These are phyloP conservation scores for Ceratocystis ficicola DNA, from an alignment of 2,329 filamentous ascomycete genomes.

Conservation along the genomic window DNA sequence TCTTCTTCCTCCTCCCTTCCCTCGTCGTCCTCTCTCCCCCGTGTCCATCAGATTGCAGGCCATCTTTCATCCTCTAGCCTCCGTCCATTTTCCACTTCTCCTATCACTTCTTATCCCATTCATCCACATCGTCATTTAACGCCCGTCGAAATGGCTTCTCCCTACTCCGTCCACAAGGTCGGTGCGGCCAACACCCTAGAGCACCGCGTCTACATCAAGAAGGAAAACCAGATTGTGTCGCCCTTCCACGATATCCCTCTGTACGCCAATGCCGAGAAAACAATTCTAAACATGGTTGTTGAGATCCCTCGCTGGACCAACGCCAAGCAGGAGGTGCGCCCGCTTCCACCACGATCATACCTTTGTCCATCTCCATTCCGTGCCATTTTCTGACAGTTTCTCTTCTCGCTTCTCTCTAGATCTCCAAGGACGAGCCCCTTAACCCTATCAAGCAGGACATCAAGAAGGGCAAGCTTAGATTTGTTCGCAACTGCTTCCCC, in stretches of 20 bases:
- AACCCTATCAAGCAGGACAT: slow-evolving; percentile 99
- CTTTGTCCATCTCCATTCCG: background rate
- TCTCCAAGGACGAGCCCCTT: slow-evolving; percentile 95
- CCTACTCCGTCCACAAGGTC: slow-evolving; percentile 74
- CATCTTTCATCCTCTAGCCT: slow-evolving; percentile 18
- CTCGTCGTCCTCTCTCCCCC: slow-evolving; percentile 18
- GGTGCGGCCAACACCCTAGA: slow-evolving; percentile 85
- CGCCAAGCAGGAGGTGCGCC: slow-evolving; percentile 90
- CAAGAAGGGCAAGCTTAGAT: slow-evolving; percentile 99
- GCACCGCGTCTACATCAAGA: slow-evolving; percentile 95
- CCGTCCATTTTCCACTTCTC: background rate
- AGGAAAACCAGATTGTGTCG: slow-evolving; percentile 86
- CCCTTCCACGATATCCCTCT: slow-evolving; percentile 98
- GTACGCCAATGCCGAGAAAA: slow-evolving; percentile 93
- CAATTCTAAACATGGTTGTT: slow-evolving; percentile 96
- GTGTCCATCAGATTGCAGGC: slow-evolving; percentile 22
- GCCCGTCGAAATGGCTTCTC: slow-evolving; percentile 41
- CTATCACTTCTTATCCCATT: slow-evolving; percentile 14
- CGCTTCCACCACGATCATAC: slow-evolving; percentile 15
- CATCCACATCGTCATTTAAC: slow-evolving; percentile 27
- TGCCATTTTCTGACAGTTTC: slow-evolving; percentile 1
- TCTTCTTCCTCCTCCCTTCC: slow-evolving; percentile 18
- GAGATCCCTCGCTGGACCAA: slow-evolving; percentile 99
- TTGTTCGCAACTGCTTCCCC: slow-evolving; percentile 99
- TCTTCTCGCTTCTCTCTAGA: slow-evolving; percentile 40